Conservation (phyloP, 768 basidiomycete genomes). For the Leccinum rimulosum region DNA sequence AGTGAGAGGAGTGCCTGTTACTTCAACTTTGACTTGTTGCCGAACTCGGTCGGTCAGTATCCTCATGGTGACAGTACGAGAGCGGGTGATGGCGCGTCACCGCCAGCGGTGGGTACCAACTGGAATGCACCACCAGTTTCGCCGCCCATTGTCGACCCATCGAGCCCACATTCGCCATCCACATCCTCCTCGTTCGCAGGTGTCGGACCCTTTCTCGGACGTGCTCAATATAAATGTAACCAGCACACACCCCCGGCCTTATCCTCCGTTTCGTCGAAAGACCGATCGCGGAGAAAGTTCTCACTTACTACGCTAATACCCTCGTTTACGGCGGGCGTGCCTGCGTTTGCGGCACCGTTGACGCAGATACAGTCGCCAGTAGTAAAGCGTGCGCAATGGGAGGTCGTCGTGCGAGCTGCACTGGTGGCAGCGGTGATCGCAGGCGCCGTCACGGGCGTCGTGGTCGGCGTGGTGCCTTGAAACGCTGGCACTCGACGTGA, state of each 20-base stretch:
- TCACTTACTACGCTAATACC: constrained; percentile 22
- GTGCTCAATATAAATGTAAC: constrained; percentile 32
- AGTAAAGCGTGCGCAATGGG: constrained; percentile 81
- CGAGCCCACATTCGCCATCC: neutral
- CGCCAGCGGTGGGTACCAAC: no score
- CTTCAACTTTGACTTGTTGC: constrained; percentile 32
- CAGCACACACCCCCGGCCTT: constrained; percentile 6
- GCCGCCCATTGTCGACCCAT: neutral
- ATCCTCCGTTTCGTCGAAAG: neutral
- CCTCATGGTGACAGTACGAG: neutral
- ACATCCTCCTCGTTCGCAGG: constrained; percentile 2
- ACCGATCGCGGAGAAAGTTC: neutral
- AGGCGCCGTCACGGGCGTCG: constrained; percentile 31
- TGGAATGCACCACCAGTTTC: neutral
- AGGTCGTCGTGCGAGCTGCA: constrained; percentile 67
- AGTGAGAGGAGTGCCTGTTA: constrained; percentile 17
- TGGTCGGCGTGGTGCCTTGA: constrained; percentile 18
- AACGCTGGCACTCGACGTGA: neutral
- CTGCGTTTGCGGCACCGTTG: constrained; percentile 68
- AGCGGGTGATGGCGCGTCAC: neutral
- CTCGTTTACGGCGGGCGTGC: constrained; percentile 44
- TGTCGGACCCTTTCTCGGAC: constrained; percentile 16
- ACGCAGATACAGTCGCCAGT: constrained; percentile 68
- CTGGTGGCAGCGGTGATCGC: constrained; percentile 43
- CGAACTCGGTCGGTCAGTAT: neutral